Evolutionary conservation across 108 stramenopile genomes (phyloP), one percentile per base, ranked within the genome.

Genomic region (Chaetoceros muelleri): DNA sequence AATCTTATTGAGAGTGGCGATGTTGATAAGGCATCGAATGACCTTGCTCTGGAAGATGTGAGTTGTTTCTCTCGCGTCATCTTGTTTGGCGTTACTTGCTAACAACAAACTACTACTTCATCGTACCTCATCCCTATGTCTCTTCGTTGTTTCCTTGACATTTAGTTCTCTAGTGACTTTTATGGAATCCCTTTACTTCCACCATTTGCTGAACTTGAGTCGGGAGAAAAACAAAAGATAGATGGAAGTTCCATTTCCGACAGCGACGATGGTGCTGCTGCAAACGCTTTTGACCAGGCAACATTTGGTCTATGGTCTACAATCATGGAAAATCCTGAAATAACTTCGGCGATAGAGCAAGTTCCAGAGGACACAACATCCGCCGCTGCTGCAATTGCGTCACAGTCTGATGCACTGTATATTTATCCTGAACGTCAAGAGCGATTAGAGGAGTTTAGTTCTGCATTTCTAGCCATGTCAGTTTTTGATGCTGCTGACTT

Each of bases 401-500:
- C 48, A 28, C 30, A 51, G 10, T 48, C 48, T 13, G 54, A 67
- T 40, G 66, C 69, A 45, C 73, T 49, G 27, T 21, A 24, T 21
- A 66, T 81, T 58, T 45, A 52, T n/a, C 57, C 66, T 29, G 57
- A 60, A 20, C 55, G 67, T 7, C 54, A 67, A 51, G 75, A 85
- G 24, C 77, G 94, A 47, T 69, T 96, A 47, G 90, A 95, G 62
- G 96, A 98, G 61, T 96, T 98, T 70, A 71, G 85, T 3, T 64
- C 60, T 24, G 96, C 93, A 2, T 95, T 98, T 52, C 68, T 96
- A 64, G 87, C 85, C 22, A 87, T 98, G 76, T 90, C 90, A 22
- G 89, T 95, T 17, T 98, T 98, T 64, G 94, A 98, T 66, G 71
- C 87, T 20, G 87, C 92, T 10, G 96, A 98, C 65, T 73, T 92